Evolutionary conservation across 805 yeast species (phyloP).

Genomic region (Torulaspora indica): DNA sequence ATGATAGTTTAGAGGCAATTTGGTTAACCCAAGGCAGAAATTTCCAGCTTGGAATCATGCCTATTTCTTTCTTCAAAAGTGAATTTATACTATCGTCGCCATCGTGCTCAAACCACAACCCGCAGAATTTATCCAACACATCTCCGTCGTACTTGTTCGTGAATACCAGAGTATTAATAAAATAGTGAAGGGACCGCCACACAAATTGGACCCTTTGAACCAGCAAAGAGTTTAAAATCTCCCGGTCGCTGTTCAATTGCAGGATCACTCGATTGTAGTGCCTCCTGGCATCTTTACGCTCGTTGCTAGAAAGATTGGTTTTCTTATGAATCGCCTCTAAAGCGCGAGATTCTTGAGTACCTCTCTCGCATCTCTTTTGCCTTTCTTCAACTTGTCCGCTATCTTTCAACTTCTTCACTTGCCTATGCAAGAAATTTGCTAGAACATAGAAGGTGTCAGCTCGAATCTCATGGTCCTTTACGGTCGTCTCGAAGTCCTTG

Average conservation of each 20-base stretch:
- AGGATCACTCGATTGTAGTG: conserved; percentile 47
- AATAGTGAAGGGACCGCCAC: conserved; percentile 53
- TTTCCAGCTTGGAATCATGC: conserved; percentile 50
- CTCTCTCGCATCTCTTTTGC: conserved; percentile 40
- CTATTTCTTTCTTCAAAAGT: conserved; percentile 38
- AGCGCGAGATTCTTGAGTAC: conserved; percentile 46
- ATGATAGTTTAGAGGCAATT: conserved; percentile 61
- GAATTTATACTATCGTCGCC: conserved; percentile 42
- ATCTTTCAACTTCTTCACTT: conserved; percentile 44
- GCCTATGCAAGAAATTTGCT: conserved; percentile 71
- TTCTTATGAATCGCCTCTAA: conserved; percentile 44
- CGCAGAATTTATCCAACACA: conserved; percentile 70
- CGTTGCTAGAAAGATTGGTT: conserved; percentile 40
- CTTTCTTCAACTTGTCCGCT: conserved; percentile 43
- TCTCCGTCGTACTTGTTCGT: conserved; percentile 45
- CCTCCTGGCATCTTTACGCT: conserved; percentile 48
- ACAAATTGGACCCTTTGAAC: conserved; percentile 43
- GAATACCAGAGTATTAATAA: conserved; percentile 49
- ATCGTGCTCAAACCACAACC: conserved; percentile 72
- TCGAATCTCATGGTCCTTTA: conserved; percentile 26
- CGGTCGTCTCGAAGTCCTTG: conserved; percentile 30
- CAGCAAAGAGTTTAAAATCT: conserved; percentile 41
- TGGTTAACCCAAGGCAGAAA: conserved; percentile 82
- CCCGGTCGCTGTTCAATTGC: conserved; percentile 48
- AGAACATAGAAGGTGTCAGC: conserved; percentile 52